Evolutionary conservation across 306 rosid genomes (phyloP).

Genomic region (Amphicarpaea edgeworthii): DNA sequence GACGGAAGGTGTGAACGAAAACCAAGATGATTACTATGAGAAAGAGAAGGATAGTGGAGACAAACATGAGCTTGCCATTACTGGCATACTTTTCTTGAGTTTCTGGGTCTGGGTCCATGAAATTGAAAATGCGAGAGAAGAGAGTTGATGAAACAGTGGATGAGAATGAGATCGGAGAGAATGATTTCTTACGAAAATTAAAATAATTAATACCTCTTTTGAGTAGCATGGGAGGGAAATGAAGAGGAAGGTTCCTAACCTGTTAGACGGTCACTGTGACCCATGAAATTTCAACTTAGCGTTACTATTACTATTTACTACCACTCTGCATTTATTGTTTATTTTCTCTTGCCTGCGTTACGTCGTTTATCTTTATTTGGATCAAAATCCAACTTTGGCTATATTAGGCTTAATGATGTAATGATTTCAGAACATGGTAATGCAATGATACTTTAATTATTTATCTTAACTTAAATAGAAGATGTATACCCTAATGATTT

Average conservation of each 20-base stretch:
- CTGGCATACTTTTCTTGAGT: conserved; percentile 42
- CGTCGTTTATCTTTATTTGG: neutral
- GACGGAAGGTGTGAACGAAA: conserved; percentile 48
- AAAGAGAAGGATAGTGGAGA: conserved; percentile 49
- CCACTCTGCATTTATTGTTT: neutral
- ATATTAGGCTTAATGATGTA: too few species aligned
- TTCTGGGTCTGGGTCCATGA: neutral
- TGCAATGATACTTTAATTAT: too few species aligned
- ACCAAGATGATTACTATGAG: conserved; percentile 22
- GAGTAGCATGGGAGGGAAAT: conserved; percentile 12
- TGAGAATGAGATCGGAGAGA: neutral
- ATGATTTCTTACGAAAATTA: neutral
- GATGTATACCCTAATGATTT: too few species aligned
- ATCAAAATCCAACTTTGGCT: neutral
- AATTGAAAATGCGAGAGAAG: neutral
- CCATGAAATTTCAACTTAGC: neutral
- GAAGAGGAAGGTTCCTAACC: conserved; percentile 48
- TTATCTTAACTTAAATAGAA: too few species aligned
- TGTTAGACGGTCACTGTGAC: neutral
- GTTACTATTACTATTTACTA: neutral
- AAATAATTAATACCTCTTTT: neutral
- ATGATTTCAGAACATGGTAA: too few species aligned
- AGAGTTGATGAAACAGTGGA: neutral
- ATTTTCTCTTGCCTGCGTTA: neutral
- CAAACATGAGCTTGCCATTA: conserved; percentile 58